These are phyloP conservation scores for Neurospora pannonica DNA, from an alignment of 495 filamentous ascomycete species.

Conservation along the genomic window DNA sequence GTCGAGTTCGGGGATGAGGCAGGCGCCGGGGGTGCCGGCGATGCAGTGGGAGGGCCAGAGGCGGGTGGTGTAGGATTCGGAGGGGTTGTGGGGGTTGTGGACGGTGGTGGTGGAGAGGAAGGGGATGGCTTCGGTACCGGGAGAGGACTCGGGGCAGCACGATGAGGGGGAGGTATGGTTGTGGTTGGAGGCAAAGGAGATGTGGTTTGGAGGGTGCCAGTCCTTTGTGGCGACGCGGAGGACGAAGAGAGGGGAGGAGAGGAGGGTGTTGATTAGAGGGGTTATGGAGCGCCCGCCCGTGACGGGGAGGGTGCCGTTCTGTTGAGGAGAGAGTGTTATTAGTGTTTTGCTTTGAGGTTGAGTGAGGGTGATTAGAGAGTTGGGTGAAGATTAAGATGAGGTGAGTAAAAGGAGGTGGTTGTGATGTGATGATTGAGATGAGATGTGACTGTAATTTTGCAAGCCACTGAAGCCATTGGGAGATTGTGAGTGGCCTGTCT, in stretches of 20 bases:
- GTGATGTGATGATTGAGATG: neutral
- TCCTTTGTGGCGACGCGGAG: slow-evolving; percentile 78
- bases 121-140: slow-evolving; percentile 23
- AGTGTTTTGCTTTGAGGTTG: neutral
- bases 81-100: slow-evolving; percentile 54
- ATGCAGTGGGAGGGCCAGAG: slow-evolving; percentile 93
- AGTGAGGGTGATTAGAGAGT: neutral
- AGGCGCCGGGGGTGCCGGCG: slow-evolving; percentile 60
- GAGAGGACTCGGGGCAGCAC: neutral
- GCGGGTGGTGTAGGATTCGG: slow-evolving; percentile 54
- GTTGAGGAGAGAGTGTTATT: slow-evolving; percentile 1
- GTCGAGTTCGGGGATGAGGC: slow-evolving; percentile 67
- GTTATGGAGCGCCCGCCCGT: slow-evolving; percentile 58
- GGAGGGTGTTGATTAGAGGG: slow-evolving; percentile 63
- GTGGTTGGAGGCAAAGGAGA: slow-evolving; percentile 87
- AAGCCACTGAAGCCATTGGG: neutral
- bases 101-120: slow-evolving; percentile 56
- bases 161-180: slow-evolving; percentile 6
- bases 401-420: neutral
- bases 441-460: neutral
- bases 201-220: slow-evolving; percentile 74
- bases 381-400: neutral
- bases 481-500: neutral
- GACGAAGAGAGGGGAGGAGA: slow-evolving; percentile 56
- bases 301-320: slow-evolving; percentile 81